These are phyloP conservation scores for Crithidia thermophila DNA, from an alignment of 208 protist genomes.

Conservation along the genomic window DNA sequence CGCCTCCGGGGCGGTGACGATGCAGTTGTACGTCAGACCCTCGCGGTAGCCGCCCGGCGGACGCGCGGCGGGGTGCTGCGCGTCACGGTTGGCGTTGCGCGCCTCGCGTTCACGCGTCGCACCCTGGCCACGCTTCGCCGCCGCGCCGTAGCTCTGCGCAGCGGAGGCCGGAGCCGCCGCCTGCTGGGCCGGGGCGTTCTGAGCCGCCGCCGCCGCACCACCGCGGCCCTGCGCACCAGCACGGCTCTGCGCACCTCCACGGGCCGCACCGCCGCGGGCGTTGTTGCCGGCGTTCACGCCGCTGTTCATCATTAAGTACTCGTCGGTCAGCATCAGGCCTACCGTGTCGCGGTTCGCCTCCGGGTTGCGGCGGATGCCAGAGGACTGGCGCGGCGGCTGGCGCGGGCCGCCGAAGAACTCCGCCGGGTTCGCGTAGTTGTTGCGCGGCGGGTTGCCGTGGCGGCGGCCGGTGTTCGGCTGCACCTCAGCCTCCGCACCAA, in stretches of 20 bases:
- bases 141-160: conserved; percentile 10
- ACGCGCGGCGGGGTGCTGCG: neutral
- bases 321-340: conserved; percentile 71
- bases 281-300: conserved; percentile 15
- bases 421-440: conserved; percentile 47
- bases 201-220: neutral
- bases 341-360: conserved; percentile 55
- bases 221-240: neutral
- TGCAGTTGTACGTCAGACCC: conserved; percentile 40
- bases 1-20: conserved; percentile 37
- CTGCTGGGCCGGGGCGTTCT: neutral
- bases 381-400: conserved; percentile 54
- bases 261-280: neutral
- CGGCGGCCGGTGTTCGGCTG: conserved; percentile 30
- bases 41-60: neutral
- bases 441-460: conserved; percentile 8
- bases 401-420: conserved; percentile 76
- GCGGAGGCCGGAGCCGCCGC: neutral
- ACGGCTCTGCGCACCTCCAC: neutral
- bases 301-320: conserved; percentile 49
- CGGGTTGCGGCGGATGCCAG: conserved; percentile 71
- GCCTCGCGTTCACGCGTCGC: neutral
- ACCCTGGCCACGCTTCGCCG: conserved; percentile 27
- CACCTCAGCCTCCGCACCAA: conserved; percentile 11
- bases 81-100: neutral